phyloP scores from a whole-genome alignment of 129 eudicot genomes.

The Mikania micrantha region DNA sequence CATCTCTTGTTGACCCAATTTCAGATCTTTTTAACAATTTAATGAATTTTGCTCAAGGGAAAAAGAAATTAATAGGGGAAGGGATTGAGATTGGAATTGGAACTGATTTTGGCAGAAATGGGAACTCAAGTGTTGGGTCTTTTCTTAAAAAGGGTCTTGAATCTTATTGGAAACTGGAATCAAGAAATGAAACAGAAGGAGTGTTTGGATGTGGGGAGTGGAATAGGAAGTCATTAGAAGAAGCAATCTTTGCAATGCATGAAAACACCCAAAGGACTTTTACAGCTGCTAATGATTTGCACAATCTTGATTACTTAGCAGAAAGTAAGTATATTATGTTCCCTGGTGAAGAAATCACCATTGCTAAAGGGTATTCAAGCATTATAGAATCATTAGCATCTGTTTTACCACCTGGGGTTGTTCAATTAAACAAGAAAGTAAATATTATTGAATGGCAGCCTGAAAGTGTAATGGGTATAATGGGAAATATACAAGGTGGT shows the following conservation, averaged over 20 bases:
- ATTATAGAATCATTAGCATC: constrained; percentile 70
- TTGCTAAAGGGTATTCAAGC: constrained; percentile 74
- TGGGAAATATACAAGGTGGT: constrained; percentile 20
- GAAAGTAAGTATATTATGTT: constrained; percentile 75
- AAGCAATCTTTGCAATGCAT: constrained; percentile 64
- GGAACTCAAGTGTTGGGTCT: constrained; percentile 43
- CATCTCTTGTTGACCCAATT: constrained; percentile 52
- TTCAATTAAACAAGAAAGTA: constrained; percentile 67
- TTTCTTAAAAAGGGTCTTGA: constrained; percentile 51
- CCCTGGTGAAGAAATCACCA: constrained; percentile 87
- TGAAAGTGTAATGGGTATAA: constrained; percentile 12
- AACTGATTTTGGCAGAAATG: constrained; percentile 11
- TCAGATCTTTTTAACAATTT: constrained; percentile 48
- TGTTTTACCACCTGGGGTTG: constrained; percentile 51
- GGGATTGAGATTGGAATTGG: constrained; percentile 23
- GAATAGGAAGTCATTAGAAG: constrained; percentile 48
- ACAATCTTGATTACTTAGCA: constrained; percentile 59
- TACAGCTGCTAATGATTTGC: constrained; percentile 74
- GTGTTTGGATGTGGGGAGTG: constrained; percentile 32
- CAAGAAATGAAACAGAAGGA: constrained; percentile 22
- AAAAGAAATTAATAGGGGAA: constrained; percentile 17
- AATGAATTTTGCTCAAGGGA: constrained; percentile 54
- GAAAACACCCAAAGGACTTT: constrained; percentile 74
- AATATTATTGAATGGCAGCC: constrained; percentile 58
- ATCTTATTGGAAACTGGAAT: constrained; percentile 31